A percentile compares a stretch with the other conserved stretches of the same genome.
phyloP scores from a whole-genome alignment of 495 filamentous ascomycete genomes.

The Penicillium coffeae region DNA sequence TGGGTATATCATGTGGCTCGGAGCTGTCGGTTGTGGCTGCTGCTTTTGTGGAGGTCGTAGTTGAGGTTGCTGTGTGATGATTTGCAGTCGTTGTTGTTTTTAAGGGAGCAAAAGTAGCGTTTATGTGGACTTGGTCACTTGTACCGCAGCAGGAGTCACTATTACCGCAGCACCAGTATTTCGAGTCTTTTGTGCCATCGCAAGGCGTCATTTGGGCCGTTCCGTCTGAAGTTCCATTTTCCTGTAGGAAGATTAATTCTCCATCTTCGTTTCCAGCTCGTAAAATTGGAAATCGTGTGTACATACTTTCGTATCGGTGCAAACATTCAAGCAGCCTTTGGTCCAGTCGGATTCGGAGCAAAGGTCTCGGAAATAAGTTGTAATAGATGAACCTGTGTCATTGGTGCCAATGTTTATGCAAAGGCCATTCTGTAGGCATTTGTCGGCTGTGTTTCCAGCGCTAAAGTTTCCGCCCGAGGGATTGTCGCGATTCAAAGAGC shows the following conservation, averaged over 20 bases:
- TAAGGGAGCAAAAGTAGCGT: not conserved
- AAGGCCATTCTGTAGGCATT: conserved; percentile 1
- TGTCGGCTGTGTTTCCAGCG: not conserved
- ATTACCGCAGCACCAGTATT: conserved; percentile 2
- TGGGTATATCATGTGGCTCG: no score
- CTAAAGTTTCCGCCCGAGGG: not conserved
- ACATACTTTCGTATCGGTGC: not conserved
- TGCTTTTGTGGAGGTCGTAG: not conserved
- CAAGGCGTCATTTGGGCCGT: conserved; percentile 1
- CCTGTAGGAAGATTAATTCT: not conserved
- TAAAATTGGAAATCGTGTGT: no score
- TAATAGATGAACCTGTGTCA: not conserved
- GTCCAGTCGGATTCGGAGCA: not conserved
- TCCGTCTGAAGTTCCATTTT: not conserved
- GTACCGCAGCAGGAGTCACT: conserved; percentile 1
- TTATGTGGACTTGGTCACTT: not conserved
- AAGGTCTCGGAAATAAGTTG: not conserved
- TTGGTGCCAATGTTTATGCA: not conserved
- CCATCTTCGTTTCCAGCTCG: not conserved
- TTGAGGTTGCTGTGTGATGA: not conserved
- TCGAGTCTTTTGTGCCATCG: conserved; percentile 1
- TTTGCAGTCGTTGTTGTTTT: not conserved
- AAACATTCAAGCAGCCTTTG: conserved; percentile 1
- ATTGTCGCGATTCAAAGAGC: not conserved
- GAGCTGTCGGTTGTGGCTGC: not conserved